Percentiles rank a stretch among this genome's conserved stretches.
These are phyloP conservation scores for Prillingera fragicola DNA, from an alignment of 1,284 basidiomycete species.

Conservation along the genomic window DNA sequence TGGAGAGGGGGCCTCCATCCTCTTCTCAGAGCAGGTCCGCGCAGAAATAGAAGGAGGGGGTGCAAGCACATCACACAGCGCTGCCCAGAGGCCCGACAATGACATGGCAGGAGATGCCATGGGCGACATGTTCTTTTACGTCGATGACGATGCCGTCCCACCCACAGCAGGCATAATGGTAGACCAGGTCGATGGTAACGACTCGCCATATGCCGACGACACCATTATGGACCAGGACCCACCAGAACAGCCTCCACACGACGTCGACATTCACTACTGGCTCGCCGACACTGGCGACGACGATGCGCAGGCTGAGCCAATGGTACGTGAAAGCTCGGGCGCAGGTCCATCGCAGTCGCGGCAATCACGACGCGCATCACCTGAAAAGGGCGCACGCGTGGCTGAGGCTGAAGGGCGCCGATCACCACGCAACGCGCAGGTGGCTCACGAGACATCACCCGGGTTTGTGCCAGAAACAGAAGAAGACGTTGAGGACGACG, in stretches of 20 bases:
- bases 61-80: background rate
- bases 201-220: conserved; percentile 36
- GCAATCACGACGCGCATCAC: no score
- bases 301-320: conserved; percentile 41
- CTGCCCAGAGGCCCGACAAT: background rate
- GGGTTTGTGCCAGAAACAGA: conserved; percentile 50
- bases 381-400: no score
- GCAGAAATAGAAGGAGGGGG: conserved; percentile 7
- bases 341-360: conserved; percentile 46
- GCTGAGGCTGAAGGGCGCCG: no score
- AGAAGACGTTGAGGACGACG: conserved; percentile 8
- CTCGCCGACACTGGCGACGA: conserved; percentile 33
- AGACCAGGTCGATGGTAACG: conserved; percentile 1
- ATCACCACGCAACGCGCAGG: conserved; percentile 34
- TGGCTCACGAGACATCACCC: conserved; percentile 54
- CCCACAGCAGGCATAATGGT: background rate
- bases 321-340: no score
- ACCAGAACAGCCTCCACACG: conserved; percentile 18
- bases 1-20: conserved; percentile 25
- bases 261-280: conserved; percentile 16
- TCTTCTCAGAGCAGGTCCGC: conserved; percentile 37
- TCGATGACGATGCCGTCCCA: conserved; percentile 5
- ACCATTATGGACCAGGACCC: conserved; percentile 21
- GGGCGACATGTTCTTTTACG: conserved; percentile 8
- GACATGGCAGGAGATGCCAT: background rate